Evolutionary conservation across 257 asterid species (phyloP), one percentile per base, ranked within the genome.

Genomic region (Lycium barbarum): DNA sequence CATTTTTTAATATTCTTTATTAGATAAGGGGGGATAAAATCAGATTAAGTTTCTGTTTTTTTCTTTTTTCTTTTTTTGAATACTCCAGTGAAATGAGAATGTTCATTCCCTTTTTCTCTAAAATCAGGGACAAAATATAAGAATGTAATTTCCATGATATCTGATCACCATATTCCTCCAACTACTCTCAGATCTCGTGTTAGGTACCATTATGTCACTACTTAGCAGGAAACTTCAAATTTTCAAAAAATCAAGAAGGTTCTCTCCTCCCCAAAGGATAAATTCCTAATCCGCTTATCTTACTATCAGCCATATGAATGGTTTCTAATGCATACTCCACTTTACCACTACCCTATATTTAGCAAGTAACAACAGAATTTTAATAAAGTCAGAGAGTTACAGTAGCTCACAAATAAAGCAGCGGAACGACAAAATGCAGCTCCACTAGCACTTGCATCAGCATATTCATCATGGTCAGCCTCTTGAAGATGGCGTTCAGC

Each of bases 401-500:
- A 83, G 38, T 53, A 49, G 61, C 87, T 66, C 84, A 90, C 92
- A 78, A 90, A 86, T 83, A 90, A 84, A 82, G 90, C 91, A 87
- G 80, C 90, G 79, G 91, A 88, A 5, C 92, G 92, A 45, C 86
- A 88, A 85, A 90, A 90, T 82, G 89, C 92, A 79, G 92, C 90
- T 82, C 92, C 91, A 51, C 89, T 90, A 51, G 91, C 87, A 87
- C 53, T 88, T 80, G 86, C 81, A 84, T 85, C 90, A 61, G 86
- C 81, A 84, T 88, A 88, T n/a, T 90, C 92, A 58, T 85, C 91
- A 85, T 87, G 85, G 12, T 90, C 91, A 22, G 89, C 84, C 53
- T 88, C 92, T 22, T 88, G 84, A 80, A 90, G 84, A 57, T 71
- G 92, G 45, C 85, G 89, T 80, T 90, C 92, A 11, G 91, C 92